Evolutionary conservation across 2,329 filamentous ascomycete species (phyloP), one percentile per base, ranked within the genome.

Genomic region (Thielaviopsis euricoi): DNA sequence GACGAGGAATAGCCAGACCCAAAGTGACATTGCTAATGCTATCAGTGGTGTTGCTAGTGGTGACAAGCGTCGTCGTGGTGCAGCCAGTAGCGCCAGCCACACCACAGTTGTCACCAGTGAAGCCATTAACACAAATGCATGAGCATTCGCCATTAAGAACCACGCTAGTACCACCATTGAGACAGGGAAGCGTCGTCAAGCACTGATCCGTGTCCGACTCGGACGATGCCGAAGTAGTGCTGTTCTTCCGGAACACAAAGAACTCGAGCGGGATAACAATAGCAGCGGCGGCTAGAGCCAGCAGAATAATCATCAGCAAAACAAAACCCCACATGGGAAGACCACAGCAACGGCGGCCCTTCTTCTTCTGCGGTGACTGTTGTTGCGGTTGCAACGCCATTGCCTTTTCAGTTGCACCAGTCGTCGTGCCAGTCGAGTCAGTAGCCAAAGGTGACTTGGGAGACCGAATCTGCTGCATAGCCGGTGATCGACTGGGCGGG

Each of bases 81-180:
- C 79, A 82, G 17, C 77, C 78, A 46, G 73, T 69, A 0, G 73
- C 68, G 53, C 73, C 74, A 1, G 70, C 67, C 23, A 69, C 67
- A 5, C 73, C 74, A 65, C 79, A 82, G 60, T 77, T 73, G 22
- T 71, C 70, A 15, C 78, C 77, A 0, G 86, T 90, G 67, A 91
- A 97, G 1, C 90, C 89, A 64, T 93, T 89, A 22, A 85, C 82
- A 70, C 91, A 98, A 50, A 96, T 81, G 67, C 91, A 98, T 13
- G 84, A 85, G 71, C 91, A 97, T 21, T 78, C 73, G 3, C 80
- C 78, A 58, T 80, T 74, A 17, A 78, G 80, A 21, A 89, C 70
- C 17, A 91, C 79, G 58, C 83, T 89, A 19, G 83, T 82, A 26
- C 91, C 91, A 10, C 88, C 89, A 62, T 97, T 95, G 56, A 79